These are phyloP conservation scores for Aspergillus campestris DNA, from an alignment of 495 filamentous ascomycete genomes.

Conservation along the genomic window DNA sequence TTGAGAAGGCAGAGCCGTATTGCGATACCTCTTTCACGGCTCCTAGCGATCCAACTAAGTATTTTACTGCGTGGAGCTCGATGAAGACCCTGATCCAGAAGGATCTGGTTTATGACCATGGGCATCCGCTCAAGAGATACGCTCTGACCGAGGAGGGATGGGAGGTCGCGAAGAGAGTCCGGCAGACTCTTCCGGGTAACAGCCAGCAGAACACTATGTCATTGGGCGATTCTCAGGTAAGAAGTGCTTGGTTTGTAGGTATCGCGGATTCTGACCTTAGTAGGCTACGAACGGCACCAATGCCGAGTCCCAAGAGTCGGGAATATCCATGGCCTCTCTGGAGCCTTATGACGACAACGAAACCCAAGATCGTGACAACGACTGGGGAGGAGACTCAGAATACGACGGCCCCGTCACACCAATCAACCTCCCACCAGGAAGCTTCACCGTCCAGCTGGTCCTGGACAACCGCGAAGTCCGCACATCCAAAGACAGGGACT, in stretches of 20 bases:
- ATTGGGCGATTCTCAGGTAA: constrained; percentile 14
- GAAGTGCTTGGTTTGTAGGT: neutral
- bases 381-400: neutral
- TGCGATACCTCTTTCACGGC: constrained; percentile 70
- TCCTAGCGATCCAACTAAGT: constrained; percentile 57
- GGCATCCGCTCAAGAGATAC: constrained; percentile 61
- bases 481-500: constrained; percentile 67
- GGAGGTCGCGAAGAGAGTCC: constrained; percentile 65
- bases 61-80: constrained; percentile 77
- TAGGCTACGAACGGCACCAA: neutral
- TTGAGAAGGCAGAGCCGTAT: constrained; percentile 61
- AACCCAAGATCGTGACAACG: neutral
- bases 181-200: constrained; percentile 32
- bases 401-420: constrained; percentile 28
- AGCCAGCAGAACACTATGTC: constrained; percentile 10
- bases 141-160: constrained; percentile 69
- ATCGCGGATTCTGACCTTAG: neutral
- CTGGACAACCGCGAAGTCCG: constrained; percentile 74
- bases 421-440: constrained; percentile 50
- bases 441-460: constrained; percentile 66
- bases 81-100: constrained; percentile 73
- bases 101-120: constrained; percentile 65
- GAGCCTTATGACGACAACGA: constrained; percentile 3
- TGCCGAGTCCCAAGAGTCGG: neutral
- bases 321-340: neutral